These are phyloP conservation scores for Kingdonia uniflora DNA, from an alignment of 164 flowering plant species.

Conservation along the genomic window DNA sequence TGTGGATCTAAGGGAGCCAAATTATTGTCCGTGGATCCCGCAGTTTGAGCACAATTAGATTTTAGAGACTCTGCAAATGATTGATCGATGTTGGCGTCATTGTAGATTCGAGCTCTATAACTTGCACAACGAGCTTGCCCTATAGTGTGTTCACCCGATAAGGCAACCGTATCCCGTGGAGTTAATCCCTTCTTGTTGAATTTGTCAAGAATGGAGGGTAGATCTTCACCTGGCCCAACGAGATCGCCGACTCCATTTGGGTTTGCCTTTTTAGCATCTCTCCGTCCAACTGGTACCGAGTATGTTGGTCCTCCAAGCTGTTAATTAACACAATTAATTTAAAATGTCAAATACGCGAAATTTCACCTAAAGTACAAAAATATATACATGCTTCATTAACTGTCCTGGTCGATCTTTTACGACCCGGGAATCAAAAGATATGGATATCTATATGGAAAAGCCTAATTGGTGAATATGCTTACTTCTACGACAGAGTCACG, in stretches of 20 bases:
- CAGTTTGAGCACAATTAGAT: conserved; percentile 1
- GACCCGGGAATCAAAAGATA: too few species aligned
- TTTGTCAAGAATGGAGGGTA: conserved; percentile 9
- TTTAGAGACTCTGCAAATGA: conserved; percentile 17
- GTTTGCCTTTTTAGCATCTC: conserved; percentile 35
- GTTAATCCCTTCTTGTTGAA: conserved; percentile 25
- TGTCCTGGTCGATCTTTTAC: too few species aligned
- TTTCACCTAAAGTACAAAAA: neutral
- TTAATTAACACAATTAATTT: neutral
- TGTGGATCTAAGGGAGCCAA: conserved; percentile 6
- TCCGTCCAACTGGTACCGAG: conserved; percentile 31
- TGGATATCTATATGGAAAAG: too few species aligned
- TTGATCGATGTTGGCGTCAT: conserved; percentile 24
- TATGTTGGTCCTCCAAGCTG: conserved; percentile 40
- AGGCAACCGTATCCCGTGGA: conserved; percentile 29
- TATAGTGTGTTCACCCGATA: conserved; percentile 44
- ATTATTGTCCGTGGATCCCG: neutral
- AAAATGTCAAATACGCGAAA: neutral
- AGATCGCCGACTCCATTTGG: conserved; percentile 19
- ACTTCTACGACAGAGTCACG: conserved; percentile 6
- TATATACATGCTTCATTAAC: too few species aligned
- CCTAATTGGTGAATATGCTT: neutral
- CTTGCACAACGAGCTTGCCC: conserved; percentile 25
- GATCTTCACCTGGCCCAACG: conserved; percentile 16
- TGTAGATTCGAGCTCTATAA: conserved; percentile 29